These are phyloP conservation scores for Neurospora sp. DNA, from an alignment of 2,329 filamentous ascomycete genomes.

Conservation along the genomic window DNA sequence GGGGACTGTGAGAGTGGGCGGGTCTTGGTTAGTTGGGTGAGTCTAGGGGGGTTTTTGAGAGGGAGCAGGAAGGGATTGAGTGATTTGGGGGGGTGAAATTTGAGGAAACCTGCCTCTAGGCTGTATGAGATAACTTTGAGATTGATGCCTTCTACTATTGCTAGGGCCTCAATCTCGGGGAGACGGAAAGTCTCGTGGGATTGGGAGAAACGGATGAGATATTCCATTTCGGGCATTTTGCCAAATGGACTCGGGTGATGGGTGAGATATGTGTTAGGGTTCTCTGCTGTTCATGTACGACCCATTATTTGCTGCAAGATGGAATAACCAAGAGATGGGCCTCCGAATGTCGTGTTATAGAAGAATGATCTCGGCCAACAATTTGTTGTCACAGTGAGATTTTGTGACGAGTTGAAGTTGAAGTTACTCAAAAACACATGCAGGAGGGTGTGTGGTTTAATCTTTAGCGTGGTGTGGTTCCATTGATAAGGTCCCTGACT, in stretches of 20 bases:
- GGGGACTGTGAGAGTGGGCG: slow-evolving; percentile 53
- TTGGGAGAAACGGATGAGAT: slow-evolving; percentile 82
- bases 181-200: slow-evolving; percentile 83
- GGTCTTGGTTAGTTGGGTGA: slow-evolving; percentile 13
- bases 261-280: not conserved
- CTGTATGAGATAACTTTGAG: slow-evolving; percentile 69
- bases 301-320: not conserved
- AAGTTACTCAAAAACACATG: not conserved
- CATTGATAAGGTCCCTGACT: not conserved
- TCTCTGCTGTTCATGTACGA: not conserved
- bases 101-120: slow-evolving; percentile 49
- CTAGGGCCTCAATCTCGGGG: slow-evolving; percentile 75
- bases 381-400: not conserved
- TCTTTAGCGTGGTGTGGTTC: not conserved
- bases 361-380: not conserved
- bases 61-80: slow-evolving; percentile 5
- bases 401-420: not conserved
- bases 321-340: accelerated
- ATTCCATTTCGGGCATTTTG: slow-evolving; percentile 46
- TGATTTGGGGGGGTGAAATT: not conserved
- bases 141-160: slow-evolving; percentile 54
- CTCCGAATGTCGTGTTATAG: not conserved
- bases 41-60: slow-evolving; percentile 7
- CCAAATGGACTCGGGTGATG: not conserved
- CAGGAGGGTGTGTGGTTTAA: not conserved